Evolutionary conservation across 2,329 filamentous ascomycete species (phyloP).

Genomic region (Aspergillus cejpii): DNA sequence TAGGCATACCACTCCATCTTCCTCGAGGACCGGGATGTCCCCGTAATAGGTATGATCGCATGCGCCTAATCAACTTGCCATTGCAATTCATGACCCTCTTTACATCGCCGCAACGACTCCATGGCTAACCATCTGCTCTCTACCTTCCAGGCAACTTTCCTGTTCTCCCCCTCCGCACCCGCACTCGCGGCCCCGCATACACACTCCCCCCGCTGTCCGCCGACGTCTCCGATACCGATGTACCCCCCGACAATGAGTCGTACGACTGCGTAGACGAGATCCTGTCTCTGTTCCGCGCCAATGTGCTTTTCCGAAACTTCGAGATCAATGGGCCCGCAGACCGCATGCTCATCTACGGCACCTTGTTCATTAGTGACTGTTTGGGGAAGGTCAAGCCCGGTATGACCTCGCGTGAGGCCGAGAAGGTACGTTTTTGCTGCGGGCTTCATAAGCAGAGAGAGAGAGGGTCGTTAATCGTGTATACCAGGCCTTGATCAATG

Average conservation of each 20-base stretch:
- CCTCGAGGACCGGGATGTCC: conserved; percentile 67
- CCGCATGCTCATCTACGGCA: conserved; percentile 90
- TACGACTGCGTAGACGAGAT: conserved; percentile 97
- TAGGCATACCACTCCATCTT: conserved; percentile 98
- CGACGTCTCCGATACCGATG: conserved; percentile 46
- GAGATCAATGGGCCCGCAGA: conserved; percentile 97
- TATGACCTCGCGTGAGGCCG: conserved; percentile 59
- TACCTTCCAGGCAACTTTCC: conserved; percentile 74
- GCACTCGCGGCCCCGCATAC: conserved; percentile 90
- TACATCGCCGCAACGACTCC: neutral
- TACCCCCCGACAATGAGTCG: conserved; percentile 79
- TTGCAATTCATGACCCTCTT: conserved; percentile 37
- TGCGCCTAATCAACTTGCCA: conserved; percentile 23
- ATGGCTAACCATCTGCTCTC: neutral
- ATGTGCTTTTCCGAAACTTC: conserved; percentile 99
- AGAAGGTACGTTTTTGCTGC: conserved; percentile 48
- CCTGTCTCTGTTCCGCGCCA: conserved; percentile 85
- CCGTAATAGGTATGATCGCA: conserved; percentile 51
- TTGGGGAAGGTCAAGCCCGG: conserved; percentile 76
- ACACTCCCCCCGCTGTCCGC: conserved; percentile 62
- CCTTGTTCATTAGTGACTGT: conserved; percentile 88
- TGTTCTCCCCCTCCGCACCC: conserved; percentile 86
- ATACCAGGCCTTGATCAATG: conserved; percentile 74
- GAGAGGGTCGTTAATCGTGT: conserved; percentile 31
- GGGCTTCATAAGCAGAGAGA: too few relatives aligned